Evolutionary conservation across 345 rosid genomes (phyloP).

Genomic region (Geranium rotundifolium): DNA sequence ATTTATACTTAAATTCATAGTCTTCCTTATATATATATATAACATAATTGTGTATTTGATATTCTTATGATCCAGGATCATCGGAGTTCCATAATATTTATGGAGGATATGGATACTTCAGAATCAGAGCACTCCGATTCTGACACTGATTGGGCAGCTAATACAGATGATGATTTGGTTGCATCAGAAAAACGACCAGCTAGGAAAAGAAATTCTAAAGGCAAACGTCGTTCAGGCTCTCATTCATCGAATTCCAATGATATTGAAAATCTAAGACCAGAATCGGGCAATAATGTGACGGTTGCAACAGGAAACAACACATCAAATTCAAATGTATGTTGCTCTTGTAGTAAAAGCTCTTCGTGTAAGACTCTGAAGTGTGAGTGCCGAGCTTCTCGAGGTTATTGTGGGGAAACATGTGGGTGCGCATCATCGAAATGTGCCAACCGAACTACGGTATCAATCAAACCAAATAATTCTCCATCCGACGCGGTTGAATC

Average conservation of each 20-base stretch:
- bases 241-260: slow-evolving; percentile 16
- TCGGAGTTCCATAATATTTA: slow-evolving; percentile 31
- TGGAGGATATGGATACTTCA: slow-evolving; percentile 86
- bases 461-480: slow-evolving; percentile 13
- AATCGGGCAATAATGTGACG: slow-evolving; percentile 16
- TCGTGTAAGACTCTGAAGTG: slow-evolving; percentile 73
- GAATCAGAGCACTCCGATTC: slow-evolving; percentile 37
- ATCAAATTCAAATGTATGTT: slow-evolving; percentile 32
- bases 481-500: slow-evolving; percentile 8
- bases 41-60: not conserved
- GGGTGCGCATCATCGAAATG: slow-evolving; percentile 53
- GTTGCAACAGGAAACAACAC: slow-evolving; percentile 12
- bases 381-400: slow-evolving; percentile 56
- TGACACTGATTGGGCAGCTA: slow-evolving; percentile 27
- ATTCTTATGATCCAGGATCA: slow-evolving; percentile 20
- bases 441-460: slow-evolving; percentile 37
- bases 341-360: slow-evolving; percentile 56
- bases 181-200: slow-evolving; percentile 22
- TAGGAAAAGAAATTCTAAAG: slow-evolving; percentile 32
- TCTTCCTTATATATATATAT: too few relatives aligned
- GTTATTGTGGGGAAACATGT: slow-evolving; percentile 56
- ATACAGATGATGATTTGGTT: slow-evolving; percentile 60
- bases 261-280: slow-evolving; percentile 14
- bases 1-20: too few relatives aligned
- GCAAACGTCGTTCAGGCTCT: slow-evolving; percentile 20